These are phyloP conservation scores for Tritrichomonas foetus DNA, from an alignment of 208 protist genomes.

Conservation along the genomic window DNA sequence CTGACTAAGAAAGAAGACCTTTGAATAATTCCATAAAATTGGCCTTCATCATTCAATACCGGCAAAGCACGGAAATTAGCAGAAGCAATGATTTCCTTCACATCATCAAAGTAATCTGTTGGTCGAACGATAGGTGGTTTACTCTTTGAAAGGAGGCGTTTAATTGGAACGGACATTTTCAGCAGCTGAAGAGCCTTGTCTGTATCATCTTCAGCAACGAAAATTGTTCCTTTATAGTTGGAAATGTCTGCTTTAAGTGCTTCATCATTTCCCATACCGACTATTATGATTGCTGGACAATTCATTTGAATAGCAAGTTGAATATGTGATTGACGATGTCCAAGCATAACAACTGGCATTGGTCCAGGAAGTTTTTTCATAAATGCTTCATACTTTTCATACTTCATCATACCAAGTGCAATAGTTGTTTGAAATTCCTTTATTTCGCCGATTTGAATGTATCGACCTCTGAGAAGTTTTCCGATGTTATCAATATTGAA, in stretches of 20 bases:
- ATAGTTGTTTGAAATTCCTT: not conserved
- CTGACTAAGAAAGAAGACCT: not conserved
- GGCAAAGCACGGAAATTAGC: not conserved
- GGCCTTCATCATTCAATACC: not conserved
- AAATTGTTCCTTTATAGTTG: not conserved
- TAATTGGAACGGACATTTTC: not conserved
- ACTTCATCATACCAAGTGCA: not conserved
- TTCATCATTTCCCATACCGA: not conserved
- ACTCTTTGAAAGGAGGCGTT: not conserved
- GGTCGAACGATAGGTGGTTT: not conserved
- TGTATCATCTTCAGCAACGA: not conserved
- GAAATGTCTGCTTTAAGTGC: not conserved
- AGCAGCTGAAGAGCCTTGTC: not conserved
- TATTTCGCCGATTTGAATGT: not conserved
- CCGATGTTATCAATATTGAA: not conserved
- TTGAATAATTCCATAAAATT: conserved; percentile 3
- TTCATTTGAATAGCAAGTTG: not conserved
- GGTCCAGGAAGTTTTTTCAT: not conserved
- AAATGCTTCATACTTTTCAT: not conserved
- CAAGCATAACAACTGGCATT: not conserved
- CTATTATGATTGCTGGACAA: not conserved
- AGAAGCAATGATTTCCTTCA: not conserved
- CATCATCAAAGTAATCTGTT: conserved; percentile 14
- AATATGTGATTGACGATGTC: not conserved
- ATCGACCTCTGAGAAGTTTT: not conserved